Percentiles rank a stretch among this genome's conserved stretches.
phyloP scores from a whole-genome alignment of 208 protist genomes.

The Leishmania arabica region DNA sequence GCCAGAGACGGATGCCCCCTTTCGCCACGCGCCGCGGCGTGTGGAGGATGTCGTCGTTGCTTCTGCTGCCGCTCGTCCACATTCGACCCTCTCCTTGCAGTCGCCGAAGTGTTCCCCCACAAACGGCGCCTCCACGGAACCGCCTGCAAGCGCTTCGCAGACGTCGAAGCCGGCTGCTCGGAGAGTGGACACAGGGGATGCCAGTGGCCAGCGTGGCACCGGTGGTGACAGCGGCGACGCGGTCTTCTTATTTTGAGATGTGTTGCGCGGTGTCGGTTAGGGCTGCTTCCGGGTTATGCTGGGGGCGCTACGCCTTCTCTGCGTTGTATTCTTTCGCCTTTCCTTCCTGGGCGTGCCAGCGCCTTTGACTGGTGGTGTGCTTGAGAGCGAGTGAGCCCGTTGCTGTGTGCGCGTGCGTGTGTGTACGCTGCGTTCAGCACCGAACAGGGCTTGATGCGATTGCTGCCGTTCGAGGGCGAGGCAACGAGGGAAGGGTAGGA shows the following conservation, averaged over 20 bases:
- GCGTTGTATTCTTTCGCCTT: not conserved
- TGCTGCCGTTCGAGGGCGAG: not conserved
- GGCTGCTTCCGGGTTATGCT: not conserved
- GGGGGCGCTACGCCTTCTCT: not conserved
- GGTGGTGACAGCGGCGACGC: not conserved
- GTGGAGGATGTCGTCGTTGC: not conserved
- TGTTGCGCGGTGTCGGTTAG: not conserved
- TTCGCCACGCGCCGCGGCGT: not conserved
- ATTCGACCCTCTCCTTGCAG: not conserved
- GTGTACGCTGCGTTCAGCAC: not conserved
- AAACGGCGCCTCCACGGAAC: not conserved
- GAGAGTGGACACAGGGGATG: not conserved
- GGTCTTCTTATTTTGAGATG: slow-evolving; percentile 10
- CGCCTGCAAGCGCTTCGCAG: not conserved
- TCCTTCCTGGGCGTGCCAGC: not conserved
- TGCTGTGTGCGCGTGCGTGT: not conserved
- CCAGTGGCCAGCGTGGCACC: not conserved
- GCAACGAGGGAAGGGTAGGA: not conserved
- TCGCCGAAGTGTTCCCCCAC: no score
- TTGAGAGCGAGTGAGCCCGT: not conserved
- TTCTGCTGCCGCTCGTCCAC: not conserved
- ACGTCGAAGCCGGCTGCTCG: not conserved
- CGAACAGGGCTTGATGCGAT: not conserved
- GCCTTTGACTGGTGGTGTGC: not conserved
- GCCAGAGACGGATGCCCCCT: not conserved